phyloP scores from a whole-genome alignment of 768 basidiomycete genomes.

The Boletus vinaceobasis region DNA sequence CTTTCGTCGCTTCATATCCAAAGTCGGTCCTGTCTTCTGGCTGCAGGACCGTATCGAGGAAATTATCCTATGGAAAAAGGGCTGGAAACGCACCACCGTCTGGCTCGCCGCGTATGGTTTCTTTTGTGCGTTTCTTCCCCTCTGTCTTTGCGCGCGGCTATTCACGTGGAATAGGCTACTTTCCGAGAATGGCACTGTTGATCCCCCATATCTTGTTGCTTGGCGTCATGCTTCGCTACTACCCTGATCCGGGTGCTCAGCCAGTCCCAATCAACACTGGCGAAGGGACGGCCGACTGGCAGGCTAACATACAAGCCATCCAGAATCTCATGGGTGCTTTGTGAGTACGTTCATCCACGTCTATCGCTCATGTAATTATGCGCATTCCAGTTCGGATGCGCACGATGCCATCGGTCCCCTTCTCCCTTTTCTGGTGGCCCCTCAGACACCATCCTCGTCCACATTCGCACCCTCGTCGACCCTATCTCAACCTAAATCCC shows the following conservation, averaged over 20 bases:
- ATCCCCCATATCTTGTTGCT: slow-evolving; percentile 65
- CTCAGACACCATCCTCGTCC: slow-evolving; percentile 44
- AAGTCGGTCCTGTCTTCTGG: slow-evolving; percentile 82
- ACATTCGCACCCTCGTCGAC: slow-evolving; percentile 43
- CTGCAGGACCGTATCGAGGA: slow-evolving; percentile 86
- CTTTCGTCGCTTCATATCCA: slow-evolving; percentile 47
- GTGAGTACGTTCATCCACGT: slow-evolving; percentile 40
- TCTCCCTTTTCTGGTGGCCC: slow-evolving; percentile 40
- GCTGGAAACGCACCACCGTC: slow-evolving; percentile 64
- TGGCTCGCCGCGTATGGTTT: slow-evolving; percentile 81
- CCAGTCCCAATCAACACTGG: slow-evolving; percentile 37
- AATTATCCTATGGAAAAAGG: slow-evolving; percentile 36
- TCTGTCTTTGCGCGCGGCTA: neutral
- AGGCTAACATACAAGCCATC: slow-evolving; percentile 82
- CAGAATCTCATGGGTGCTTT: slow-evolving; percentile 87
- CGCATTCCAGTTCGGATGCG: slow-evolving; percentile 50
- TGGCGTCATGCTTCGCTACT: slow-evolving; percentile 60
- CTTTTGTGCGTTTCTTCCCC: slow-evolving; percentile 62
- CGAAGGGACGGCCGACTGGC: slow-evolving; percentile 76
- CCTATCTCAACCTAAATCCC: slow-evolving; percentile 47
- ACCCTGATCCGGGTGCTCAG: slow-evolving; percentile 42
- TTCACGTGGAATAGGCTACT: slow-evolving; percentile 53
- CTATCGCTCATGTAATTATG: slow-evolving; percentile 19
- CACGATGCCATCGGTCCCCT: slow-evolving; percentile 54
- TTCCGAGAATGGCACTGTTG: slow-evolving; percentile 67